Conservation (phyloP, 192 early-diverging fungal genomes). For the Coemansia sp. region DNA sequence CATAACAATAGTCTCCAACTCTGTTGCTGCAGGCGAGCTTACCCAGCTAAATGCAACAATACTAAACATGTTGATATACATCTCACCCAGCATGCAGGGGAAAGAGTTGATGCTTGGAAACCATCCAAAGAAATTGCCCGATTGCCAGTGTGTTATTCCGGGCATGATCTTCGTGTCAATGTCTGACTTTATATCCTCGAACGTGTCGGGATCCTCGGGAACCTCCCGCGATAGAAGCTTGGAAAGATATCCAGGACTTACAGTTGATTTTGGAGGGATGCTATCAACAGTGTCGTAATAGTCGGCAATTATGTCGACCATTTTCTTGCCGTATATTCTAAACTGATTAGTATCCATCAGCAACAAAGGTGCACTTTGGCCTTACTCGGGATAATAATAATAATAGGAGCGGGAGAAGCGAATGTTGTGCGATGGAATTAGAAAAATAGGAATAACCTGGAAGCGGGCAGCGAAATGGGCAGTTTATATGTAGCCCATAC, state of each 20-base stretch:
- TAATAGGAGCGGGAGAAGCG: no score
- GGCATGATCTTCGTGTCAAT: constrained; percentile 59
- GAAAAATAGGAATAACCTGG: no score
- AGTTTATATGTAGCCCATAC: no score
- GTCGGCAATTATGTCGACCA: constrained; percentile 57
- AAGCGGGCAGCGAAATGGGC: no score
- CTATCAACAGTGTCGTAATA: constrained; percentile 58
- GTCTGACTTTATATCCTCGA: constrained; percentile 33
- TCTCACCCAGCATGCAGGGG: constrained; percentile 59
- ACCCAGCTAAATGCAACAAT: constrained; percentile 56
- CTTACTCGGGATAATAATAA: no score
- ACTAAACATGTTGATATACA: constrained; percentile 60
- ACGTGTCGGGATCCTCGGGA: constrained; percentile 44
- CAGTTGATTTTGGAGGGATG: constrained; percentile 43
- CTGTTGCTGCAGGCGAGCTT: constrained; percentile 57
- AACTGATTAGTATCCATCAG: constrained; percentile 49
- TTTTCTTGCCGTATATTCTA: constrained; percentile 52
- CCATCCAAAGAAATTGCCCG: constrained; percentile 60
- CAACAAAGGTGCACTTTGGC: no score
- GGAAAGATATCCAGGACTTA: constrained; percentile 58
- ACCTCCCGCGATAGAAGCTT: constrained; percentile 47
- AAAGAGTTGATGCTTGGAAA: constrained; percentile 53
- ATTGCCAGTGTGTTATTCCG: constrained; percentile 66
- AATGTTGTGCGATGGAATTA: no score
- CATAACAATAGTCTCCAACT: constrained; percentile 58